phyloP scores from a whole-genome alignment of 768 basidiomycete species.

The Boletus sensibilis region DNA sequence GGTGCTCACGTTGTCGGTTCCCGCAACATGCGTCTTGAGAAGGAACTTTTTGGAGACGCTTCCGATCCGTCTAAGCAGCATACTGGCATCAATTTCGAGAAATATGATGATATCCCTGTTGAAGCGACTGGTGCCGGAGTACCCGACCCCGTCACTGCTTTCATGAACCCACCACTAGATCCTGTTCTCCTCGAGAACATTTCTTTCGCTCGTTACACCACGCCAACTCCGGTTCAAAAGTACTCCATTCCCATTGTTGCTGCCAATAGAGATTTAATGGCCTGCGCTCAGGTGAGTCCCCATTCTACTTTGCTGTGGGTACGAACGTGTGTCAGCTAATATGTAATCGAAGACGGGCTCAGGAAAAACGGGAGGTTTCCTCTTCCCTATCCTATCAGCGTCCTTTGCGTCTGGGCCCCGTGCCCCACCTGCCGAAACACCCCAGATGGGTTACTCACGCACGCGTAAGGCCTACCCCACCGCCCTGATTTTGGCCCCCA shows the following conservation, averaged over 20 bases:
- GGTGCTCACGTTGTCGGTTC: slow-evolving; percentile 82
- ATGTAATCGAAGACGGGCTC: slow-evolving; percentile 80
- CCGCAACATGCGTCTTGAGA: slow-evolving; percentile 87
- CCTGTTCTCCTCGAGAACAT: slow-evolving; percentile 96
- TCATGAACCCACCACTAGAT: slow-evolving; percentile 88
- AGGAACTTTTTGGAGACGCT: slow-evolving; percentile 91
- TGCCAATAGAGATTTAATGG: slow-evolving; percentile 86
- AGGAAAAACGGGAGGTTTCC: slow-evolving; percentile 98
- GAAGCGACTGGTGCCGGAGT: slow-evolving; percentile 97
- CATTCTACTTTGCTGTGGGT: slow-evolving; percentile 2
- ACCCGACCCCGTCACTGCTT: slow-evolving; percentile 89
- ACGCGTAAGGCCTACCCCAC: slow-evolving; percentile 93
- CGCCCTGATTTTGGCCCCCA: slow-evolving; percentile 95
- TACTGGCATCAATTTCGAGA: slow-evolving; percentile 99
- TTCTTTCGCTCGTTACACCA: slow-evolving; percentile 85
- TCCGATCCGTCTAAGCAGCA: slow-evolving; percentile 85
- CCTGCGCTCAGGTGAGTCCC: slow-evolving; percentile 77
- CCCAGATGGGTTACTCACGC: slow-evolving; percentile 54
- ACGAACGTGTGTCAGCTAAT: slow-evolving; percentile 18
- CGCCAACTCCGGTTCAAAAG: slow-evolving; percentile 98
- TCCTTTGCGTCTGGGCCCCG: slow-evolving; percentile 83
- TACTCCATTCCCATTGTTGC: slow-evolving; percentile 99
- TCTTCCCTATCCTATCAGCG: slow-evolving; percentile 97
- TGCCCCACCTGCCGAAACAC: slow-evolving; percentile 56
- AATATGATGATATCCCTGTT: slow-evolving; percentile 99